Percentiles rank a stretch among this genome's conserved stretches.
These are phyloP conservation scores for Schizophyllum amplum DNA, from an alignment of 1,284 basidiomycete species.

Conservation along the genomic window DNA sequence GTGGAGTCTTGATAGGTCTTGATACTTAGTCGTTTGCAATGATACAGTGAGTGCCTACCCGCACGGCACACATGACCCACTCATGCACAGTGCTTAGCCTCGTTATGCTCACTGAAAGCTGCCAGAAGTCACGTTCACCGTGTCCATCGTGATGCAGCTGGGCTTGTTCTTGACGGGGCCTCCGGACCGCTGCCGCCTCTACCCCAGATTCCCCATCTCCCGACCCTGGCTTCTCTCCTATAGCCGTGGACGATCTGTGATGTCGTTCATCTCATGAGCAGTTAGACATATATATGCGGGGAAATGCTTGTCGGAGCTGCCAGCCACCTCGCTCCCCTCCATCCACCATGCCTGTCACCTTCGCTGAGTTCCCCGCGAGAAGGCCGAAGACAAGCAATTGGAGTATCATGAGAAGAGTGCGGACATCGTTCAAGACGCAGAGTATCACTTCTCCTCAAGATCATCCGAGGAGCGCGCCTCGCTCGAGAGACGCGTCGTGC, in stretches of 20 bases:
- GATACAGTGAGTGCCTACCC: not conserved
- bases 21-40: not conserved
- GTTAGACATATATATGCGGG: not conserved
- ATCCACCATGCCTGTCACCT: not conserved
- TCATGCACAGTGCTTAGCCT: not conserved
- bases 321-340: not conserved
- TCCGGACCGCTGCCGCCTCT: not conserved
- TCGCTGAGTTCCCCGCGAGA: not conserved
- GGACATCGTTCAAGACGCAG: not conserved
- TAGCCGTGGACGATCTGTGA: not conserved
- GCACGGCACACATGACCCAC: not conserved
- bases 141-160: not conserved
- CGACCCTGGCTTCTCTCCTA: not conserved
- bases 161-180: not conserved
- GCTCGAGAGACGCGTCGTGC: not conserved
- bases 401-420: not conserved
- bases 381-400: not conserved
- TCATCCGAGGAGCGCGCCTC: not conserved
- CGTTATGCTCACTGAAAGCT: too few relatives aligned
- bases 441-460: not conserved
- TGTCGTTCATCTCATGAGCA: too few relatives aligned
- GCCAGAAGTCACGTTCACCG: not conserved
- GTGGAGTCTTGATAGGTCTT: too few relatives aligned
- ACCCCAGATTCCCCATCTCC: not conserved
- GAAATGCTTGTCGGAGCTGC: too few relatives aligned